phyloP scores from a whole-genome alignment of 192 early-diverging fungal genomes.

The Martensiomyces pterosporus region DNA sequence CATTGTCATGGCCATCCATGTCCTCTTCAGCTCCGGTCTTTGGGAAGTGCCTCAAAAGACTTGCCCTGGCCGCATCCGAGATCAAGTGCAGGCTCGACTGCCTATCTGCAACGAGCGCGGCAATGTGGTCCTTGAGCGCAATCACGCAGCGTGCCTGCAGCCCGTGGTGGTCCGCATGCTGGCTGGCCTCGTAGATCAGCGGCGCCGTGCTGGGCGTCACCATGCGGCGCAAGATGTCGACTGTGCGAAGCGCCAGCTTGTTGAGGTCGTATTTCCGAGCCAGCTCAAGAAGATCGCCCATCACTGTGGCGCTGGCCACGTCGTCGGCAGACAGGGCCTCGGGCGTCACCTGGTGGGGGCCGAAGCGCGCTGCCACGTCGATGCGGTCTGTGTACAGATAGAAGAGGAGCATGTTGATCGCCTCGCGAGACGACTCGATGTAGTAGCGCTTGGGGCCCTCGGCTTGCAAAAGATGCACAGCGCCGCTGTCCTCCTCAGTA shows the following conservation, averaged over 20 bases:
- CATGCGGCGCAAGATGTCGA: slow-evolving; percentile 60
- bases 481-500: slow-evolving; percentile 17
- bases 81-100: slow-evolving; percentile 37
- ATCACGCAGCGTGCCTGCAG: slow-evolving; percentile 54
- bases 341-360: slow-evolving; percentile 44
- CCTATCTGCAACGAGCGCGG: slow-evolving; percentile 21
- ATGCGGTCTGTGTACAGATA: slow-evolving; percentile 66
- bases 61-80: slow-evolving; percentile 22
- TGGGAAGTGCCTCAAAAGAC: slow-evolving; percentile 37
- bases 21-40: not conserved
- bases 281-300: slow-evolving; percentile 59
- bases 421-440: slow-evolving; percentile 47
- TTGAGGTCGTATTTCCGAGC: slow-evolving; percentile 62
- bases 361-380: slow-evolving; percentile 63
- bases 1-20: slow-evolving; percentile 8
- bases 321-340: slow-evolving; percentile 4
- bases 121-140: slow-evolving; percentile 27
- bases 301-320: slow-evolving; percentile 36
- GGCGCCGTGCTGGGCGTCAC: slow-evolving; percentile 60
- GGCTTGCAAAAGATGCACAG: not conserved
- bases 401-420: slow-evolving; percentile 60
- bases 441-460: slow-evolving; percentile 40
- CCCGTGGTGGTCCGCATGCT: slow-evolving; percentile 62
- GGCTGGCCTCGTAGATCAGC: slow-evolving; percentile 62
- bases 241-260: slow-evolving; percentile 52